Percentiles rank a stretch among this genome's conserved stretches.
Conservation (phyloP, 2,329 filamentous ascomycete genomes). For the Alternaria conjuncta region DNA sequence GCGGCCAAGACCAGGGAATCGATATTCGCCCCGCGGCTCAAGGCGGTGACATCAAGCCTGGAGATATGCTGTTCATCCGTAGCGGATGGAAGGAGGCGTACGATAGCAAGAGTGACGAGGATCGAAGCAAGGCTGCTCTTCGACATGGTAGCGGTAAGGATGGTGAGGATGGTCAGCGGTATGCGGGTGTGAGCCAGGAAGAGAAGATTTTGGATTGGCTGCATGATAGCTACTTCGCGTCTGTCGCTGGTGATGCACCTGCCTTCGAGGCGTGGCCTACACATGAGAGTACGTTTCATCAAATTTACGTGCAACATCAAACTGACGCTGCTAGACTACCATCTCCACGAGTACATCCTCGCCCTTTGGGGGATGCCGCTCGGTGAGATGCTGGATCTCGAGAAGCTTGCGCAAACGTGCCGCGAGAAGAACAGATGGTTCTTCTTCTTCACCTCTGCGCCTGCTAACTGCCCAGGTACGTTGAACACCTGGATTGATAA, state of each 20-base stretch:
- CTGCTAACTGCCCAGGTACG: conserved; percentile 63
- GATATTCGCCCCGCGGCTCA: conserved; percentile 64
- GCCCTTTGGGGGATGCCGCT: conserved; percentile 51
- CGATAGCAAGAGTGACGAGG: conserved; percentile 50
- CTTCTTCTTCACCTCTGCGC: conserved; percentile 68
- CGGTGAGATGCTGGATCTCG: conserved; percentile 55
- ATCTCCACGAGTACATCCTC: conserved; percentile 48
- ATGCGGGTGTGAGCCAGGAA: conserved; percentile 60
- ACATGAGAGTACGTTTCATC: conserved; percentile 42
- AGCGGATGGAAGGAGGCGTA: conserved; percentile 68
- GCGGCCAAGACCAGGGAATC: conserved; percentile 65
- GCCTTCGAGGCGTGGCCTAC: conserved; percentile 70
- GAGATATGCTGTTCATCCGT: conserved; percentile 71
- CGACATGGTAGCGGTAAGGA: conserved; percentile 53
- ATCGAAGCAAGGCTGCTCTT: conserved; percentile 46
- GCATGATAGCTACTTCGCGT: conserved; percentile 72
- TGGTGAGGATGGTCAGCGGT: conserved; percentile 50
- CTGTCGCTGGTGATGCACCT: conserved; percentile 68
- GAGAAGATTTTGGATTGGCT: conserved; percentile 68
- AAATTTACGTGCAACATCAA: not conserved
- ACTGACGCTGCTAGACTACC: conserved; percentile 30
- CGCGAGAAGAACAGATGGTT: conserved; percentile 63
- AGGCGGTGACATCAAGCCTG: conserved; percentile 63
- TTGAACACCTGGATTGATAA: not conserved
- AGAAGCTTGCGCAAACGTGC: conserved; percentile 61